phyloP scores from a whole-genome alignment of 169 alveolate species.

The Cryptosporidium felis region DNA sequence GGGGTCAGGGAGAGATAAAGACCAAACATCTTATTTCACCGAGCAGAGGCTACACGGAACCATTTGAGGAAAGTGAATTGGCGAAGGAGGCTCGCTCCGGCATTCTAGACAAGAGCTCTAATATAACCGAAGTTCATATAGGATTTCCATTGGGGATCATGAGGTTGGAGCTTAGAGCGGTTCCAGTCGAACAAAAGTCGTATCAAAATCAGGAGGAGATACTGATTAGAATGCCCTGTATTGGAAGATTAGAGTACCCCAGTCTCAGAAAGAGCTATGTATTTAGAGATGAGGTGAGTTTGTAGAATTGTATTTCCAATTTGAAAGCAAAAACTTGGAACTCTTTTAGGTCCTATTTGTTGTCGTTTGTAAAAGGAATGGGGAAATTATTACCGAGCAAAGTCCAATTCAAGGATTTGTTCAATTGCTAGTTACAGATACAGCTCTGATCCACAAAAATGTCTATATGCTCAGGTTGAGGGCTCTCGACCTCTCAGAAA shows the following conservation, averaged over 20 bases:
- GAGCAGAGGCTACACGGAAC: slow-evolving; percentile 43
- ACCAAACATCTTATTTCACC: slow-evolving; percentile 30
- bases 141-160: slow-evolving; percentile 8
- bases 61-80: neutral
- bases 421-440: neutral
- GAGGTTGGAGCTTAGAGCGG: neutral
- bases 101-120: neutral
- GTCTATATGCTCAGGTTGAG: slow-evolving; percentile 7
- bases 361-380: neutral
- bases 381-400: neutral
- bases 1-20: neutral
- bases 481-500: slow-evolving; percentile 19
- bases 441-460: neutral
- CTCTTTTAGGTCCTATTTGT: slow-evolving; percentile 1
- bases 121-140: neutral
- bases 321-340: too few species aligned
- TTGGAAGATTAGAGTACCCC: slow-evolving; percentile 38
- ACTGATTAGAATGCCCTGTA: slow-evolving; percentile 46
- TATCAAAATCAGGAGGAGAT: neutral
- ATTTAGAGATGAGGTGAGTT: slow-evolving; percentile 49
- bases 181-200: neutral
- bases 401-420: slow-evolving; percentile 36
- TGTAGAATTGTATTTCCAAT: neutral
- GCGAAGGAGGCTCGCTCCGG: neutral
- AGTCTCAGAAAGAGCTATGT: neutral